phyloP scores from a whole-genome alignment of 2,329 filamentous ascomycete species.

The Penicillium sp. region DNA sequence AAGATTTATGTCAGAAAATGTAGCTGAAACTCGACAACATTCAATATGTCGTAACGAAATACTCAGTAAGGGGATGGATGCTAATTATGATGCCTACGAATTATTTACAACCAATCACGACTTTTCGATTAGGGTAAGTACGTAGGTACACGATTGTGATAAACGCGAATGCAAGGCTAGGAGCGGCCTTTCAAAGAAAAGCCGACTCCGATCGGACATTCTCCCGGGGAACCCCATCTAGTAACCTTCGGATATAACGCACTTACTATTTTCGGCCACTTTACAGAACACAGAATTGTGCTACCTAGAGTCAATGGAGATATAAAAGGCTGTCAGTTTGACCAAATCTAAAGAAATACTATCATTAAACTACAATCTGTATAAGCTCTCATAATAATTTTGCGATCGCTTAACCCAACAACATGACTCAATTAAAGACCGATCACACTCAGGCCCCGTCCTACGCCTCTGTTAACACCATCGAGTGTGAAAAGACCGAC shows the following conservation, averaged over 20 bases:
- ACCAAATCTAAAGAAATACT: too few relatives aligned
- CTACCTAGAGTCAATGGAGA: background rate
- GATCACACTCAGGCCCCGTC: background rate
- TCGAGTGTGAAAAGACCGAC: background rate
- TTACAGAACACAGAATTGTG: background rate
- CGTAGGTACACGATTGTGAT: too few relatives aligned
- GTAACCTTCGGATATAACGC: constrained; percentile 2
- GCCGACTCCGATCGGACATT: background rate
- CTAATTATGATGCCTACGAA: too few relatives aligned
- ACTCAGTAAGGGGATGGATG: too few relatives aligned
- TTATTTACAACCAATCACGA: too few relatives aligned
- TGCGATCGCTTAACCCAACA: background rate
- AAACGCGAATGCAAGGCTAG: background rate
- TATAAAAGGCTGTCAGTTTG: too few relatives aligned
- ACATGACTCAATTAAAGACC: background rate
- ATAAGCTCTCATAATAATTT: background rate
- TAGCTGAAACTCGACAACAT: too few relatives aligned
- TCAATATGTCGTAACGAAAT: too few relatives aligned
- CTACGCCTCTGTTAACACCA: background rate
- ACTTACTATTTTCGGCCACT: background rate
- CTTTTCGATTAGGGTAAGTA: too few relatives aligned
- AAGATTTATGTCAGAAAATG: too few relatives aligned
- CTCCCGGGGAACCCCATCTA: background rate
- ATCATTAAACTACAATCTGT: background rate
- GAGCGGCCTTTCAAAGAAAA: background rate